Conservation (phyloP, 1,284 basidiomycete species). For the Cryptococcus depauperatus region DNA sequence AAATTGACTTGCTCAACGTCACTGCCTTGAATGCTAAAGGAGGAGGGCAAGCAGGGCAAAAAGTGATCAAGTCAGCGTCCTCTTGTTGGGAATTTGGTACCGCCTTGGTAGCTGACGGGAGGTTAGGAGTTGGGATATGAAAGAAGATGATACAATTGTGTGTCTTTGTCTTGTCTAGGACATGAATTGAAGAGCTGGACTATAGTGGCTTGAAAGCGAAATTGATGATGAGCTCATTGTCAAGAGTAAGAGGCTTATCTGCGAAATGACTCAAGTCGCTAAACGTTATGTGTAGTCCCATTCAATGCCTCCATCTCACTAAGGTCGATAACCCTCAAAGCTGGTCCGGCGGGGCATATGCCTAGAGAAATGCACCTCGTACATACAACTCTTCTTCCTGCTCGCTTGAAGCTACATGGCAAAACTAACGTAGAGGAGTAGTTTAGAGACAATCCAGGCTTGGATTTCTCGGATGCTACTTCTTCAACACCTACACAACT, state of each 20-base stretch:
- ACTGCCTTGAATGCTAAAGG: constrained; percentile 39
- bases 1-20: constrained; percentile 43
- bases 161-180: constrained; percentile 4
- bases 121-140: constrained; percentile 30
- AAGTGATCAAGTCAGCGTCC: constrained; percentile 42
- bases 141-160: constrained; percentile 39
- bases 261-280: neutral
- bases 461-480: constrained; percentile 42
- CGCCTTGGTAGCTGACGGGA: neutral
- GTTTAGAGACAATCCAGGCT: constrained; percentile 36
- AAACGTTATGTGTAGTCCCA: constrained; percentile 28
- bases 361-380: constrained; percentile 37
- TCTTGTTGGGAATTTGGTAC: neutral
- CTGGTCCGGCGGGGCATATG: constrained; percentile 36
- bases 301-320: constrained; percentile 42
- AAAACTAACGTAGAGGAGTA: constrained; percentile 3
- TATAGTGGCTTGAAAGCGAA: constrained; percentile 36
- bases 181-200: neutral
- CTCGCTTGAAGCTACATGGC: neutral
- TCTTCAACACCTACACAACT: constrained; percentile 31
- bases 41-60: constrained; percentile 35
- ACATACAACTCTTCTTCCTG: constrained; percentile 3
- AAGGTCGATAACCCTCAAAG: constrained; percentile 41
- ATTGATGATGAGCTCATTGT: constrained; percentile 43
- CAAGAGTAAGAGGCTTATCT: constrained; percentile 26